A percentile compares a stretch with the other conserved stretches of the same genome.
Conservation (phyloP, 73 alveolate species). For the Tetrahymena borealis region DNA sequence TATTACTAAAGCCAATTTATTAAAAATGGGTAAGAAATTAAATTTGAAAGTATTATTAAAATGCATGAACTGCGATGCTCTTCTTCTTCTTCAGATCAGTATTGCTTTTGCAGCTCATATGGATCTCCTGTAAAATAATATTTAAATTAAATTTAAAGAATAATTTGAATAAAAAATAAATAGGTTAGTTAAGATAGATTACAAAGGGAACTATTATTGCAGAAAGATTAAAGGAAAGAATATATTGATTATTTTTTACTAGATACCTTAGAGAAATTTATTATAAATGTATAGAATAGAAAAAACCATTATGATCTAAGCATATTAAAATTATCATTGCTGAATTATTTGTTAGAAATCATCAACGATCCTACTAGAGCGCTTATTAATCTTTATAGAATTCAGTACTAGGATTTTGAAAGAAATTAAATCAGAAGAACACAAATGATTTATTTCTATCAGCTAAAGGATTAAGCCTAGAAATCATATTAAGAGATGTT, state of each 20-base stretch:
- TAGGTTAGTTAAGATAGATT: neutral
- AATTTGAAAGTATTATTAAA: neutral
- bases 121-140: neutral
- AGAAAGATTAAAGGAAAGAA: neutral
- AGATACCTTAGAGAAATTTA: neutral
- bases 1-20: neutral
- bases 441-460: neutral
- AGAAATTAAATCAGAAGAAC: neutral
- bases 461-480: neutral
- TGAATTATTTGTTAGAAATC: neutral
- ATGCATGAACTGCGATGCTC: neutral
- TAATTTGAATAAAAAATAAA: neutral
- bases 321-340: neutral
- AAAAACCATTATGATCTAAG: neutral
- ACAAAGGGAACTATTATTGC: neutral
- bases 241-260: neutral
- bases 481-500: neutral
- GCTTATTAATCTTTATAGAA: neutral
- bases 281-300: neutral
- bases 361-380: neutral
- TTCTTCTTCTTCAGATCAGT: neutral
- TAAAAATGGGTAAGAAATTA: neutral
- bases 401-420: neutral
- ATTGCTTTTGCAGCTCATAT: neutral
- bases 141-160: neutral